These are phyloP conservation scores for Passiflora organensis DNA, from an alignment of 345 rosid genomes.

Conservation along the genomic window DNA sequence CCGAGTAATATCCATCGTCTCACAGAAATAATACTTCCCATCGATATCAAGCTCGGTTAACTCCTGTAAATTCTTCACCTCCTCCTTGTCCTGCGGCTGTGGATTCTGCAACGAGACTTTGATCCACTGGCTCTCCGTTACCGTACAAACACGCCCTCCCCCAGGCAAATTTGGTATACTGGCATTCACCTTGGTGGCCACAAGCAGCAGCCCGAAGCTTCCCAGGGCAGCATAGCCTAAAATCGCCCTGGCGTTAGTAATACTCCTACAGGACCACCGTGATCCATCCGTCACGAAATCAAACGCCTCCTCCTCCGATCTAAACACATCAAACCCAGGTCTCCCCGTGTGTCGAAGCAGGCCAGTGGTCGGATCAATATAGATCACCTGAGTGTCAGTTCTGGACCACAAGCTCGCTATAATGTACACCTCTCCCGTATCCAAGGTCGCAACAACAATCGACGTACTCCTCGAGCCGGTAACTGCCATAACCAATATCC, in stretches of 20 bases:
- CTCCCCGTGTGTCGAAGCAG: slow-evolving; percentile 57
- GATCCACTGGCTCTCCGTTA: slow-evolving; percentile 82
- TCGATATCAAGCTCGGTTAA: slow-evolving; percentile 88
- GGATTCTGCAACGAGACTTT: slow-evolving; percentile 75
- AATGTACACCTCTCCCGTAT: slow-evolving; percentile 71
- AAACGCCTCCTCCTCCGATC: slow-evolving; percentile 75
- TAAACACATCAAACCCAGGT: slow-evolving; percentile 61
- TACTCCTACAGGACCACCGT: slow-evolving; percentile 43
- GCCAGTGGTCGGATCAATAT: slow-evolving; percentile 88
- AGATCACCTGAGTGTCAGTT: slow-evolving; percentile 70
- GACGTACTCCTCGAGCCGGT: slow-evolving; percentile 60
- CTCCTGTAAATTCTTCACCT: slow-evolving; percentile 74
- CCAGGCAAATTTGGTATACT: slow-evolving; percentile 82
- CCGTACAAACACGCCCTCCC: slow-evolving; percentile 85
- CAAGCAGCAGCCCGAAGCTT: slow-evolving; percentile 69
- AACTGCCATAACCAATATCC: too few relatives aligned
- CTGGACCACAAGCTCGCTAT: slow-evolving; percentile 58
- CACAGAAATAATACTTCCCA: slow-evolving; percentile 91
- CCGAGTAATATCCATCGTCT: slow-evolving; percentile 79
- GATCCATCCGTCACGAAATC: slow-evolving; percentile 65
- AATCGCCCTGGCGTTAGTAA: slow-evolving; percentile 56
- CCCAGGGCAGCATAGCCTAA: slow-evolving; percentile 89
- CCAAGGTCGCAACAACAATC: slow-evolving; percentile 64
- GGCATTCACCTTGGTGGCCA: slow-evolving; percentile 70
- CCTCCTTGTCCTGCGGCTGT: slow-evolving; percentile 84